phyloP scores from a whole-genome alignment of 2,329 filamentous ascomycete genomes.

The Monosporascus ibericus region DNA sequence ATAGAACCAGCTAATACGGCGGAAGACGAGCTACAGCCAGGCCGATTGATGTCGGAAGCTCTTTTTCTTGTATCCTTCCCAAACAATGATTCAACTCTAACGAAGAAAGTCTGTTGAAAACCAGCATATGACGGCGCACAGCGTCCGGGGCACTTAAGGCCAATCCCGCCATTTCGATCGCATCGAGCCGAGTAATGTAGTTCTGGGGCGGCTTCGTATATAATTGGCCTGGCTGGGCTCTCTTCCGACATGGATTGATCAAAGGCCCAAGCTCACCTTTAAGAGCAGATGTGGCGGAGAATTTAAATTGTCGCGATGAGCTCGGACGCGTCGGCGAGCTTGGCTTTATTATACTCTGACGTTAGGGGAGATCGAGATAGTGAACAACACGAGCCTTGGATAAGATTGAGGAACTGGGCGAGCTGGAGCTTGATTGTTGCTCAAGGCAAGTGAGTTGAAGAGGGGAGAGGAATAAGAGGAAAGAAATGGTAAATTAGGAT shows the following conservation, averaged over 20 bases:
- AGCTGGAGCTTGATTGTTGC: slow-evolving; percentile 12
- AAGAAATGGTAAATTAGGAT: slow-evolving; percentile 20
- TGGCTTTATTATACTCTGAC: slow-evolving; percentile 7
- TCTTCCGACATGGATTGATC: background rate
- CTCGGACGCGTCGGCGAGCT: slow-evolving; percentile 11
- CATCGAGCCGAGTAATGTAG: background rate
- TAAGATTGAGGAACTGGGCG: slow-evolving; percentile 13
- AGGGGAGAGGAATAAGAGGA: slow-evolving; percentile 12
- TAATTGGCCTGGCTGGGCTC: background rate
- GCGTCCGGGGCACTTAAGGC: background rate
- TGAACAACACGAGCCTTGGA: slow-evolving; percentile 30
- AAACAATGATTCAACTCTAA: background rate
- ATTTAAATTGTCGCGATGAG: background rate
- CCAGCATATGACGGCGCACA: too few relatives aligned
- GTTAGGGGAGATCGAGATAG: slow-evolving; percentile 7
- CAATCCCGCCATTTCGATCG: background rate
- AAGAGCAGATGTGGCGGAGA: background rate
- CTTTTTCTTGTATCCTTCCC: background rate
- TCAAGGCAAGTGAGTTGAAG: slow-evolving; percentile 29
- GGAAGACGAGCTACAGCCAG: slow-evolving; percentile 1
- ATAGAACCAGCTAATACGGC: background rate
- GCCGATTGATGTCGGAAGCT: slow-evolving; percentile 6
- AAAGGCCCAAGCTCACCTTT: background rate
- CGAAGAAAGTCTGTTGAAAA: background rate
- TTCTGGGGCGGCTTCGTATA: background rate